Evolutionary conservation across 768 basidiomycete genomes (phyloP), one percentile per base, ranked within the genome.

Genomic region (Auriscalpium orientale): DNA sequence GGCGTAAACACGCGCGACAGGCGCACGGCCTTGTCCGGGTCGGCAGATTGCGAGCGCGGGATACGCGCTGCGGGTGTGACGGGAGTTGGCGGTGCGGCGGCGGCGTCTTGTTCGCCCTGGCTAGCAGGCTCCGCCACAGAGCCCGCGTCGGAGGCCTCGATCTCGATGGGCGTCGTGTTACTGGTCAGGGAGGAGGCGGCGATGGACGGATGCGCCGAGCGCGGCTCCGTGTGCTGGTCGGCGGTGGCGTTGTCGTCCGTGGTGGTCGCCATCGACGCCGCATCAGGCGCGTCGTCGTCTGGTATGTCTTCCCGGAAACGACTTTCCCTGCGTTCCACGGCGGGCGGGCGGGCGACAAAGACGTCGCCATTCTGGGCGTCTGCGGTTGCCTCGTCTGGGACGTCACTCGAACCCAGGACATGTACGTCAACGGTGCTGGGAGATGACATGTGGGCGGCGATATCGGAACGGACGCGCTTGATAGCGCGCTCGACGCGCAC

Each of bases 401-500:
- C 12, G 12, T 53, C 58, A 15, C 60, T 61, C 22, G 49, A 20
- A n/a, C 50, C 53, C 21, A 60, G 58, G 54, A 59, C 56, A 13
- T 55, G 56, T 11, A 62, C 55, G n/a, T 62, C 56, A 15, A 61
- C 60, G 2, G 60, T 61, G 49, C 56, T 62, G 43, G 40, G 44
- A 16, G 74, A 70, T 46, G 80, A 72, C 53, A 77, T 70, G 65
- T 93, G 90, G 11, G 84, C 84, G 10, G 87, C 89, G 20, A 91
- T 74, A 72, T 95, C 92, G 46, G 88, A 91, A 54, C 90, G 76
- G 18, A 91, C 89, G 33, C 89, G 83, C 73, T 92, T 91, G 71
- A 94, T 88, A 4, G 91, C 87, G 60, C 90, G 79, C 73, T 94
- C 91, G 43, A 89, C 84, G 46, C 91, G 83, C 7, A 85, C 85